Conservation (phyloP, 2,329 filamentous ascomycete species). For the Neofusicoccum ribis region DNA sequence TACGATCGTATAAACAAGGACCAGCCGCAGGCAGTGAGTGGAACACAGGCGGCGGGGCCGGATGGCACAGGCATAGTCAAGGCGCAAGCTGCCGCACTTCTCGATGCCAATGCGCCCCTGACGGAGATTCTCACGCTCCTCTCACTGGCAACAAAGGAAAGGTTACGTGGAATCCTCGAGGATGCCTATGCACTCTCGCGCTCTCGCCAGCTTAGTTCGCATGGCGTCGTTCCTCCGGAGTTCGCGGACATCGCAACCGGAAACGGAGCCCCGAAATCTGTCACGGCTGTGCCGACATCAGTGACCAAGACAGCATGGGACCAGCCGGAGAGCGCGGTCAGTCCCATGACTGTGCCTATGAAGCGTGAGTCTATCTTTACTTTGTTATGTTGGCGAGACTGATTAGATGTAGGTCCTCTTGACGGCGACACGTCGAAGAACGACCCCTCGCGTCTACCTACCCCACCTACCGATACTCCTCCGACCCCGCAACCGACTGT, state of each 20-base stretch:
- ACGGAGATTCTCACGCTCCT: slow-evolving; percentile 81
- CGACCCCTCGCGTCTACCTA: slow-evolving; percentile 43
- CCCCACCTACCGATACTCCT: slow-evolving; percentile 49
- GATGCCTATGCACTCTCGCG: slow-evolving; percentile 71
- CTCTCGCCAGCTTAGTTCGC: slow-evolving; percentile 73
- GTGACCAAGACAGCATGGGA: slow-evolving; percentile 42
- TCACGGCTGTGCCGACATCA: slow-evolving; percentile 40
- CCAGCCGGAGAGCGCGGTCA: slow-evolving; percentile 52
- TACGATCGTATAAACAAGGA: slow-evolving; percentile 41
- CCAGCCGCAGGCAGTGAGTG: slow-evolving; percentile 26
- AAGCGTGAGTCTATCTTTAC: slow-evolving; percentile 57
- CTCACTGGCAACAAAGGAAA: slow-evolving; percentile 79
- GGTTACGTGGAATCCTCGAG: slow-evolving; percentile 72
- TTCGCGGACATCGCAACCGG: slow-evolving; percentile 70
- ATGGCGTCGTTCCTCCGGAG: slow-evolving; percentile 75
- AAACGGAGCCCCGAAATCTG: slow-evolving; percentile 41
- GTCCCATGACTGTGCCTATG: slow-evolving; percentile 55
- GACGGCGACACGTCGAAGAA: slow-evolving; percentile 14
- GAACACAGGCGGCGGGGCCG: slow-evolving; percentile 45
- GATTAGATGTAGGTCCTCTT: slow-evolving; percentile 42
- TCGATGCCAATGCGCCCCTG: slow-evolving; percentile 69
- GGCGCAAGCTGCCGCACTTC: slow-evolving; percentile 59
- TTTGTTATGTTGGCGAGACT: neutral
- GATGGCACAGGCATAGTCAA: slow-evolving; percentile 63
- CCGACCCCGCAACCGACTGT: slow-evolving; percentile 51